Base-by-base conservation (phyloP, 768 basidiomycete species). In the Naganishia friedmannii region DNA sequence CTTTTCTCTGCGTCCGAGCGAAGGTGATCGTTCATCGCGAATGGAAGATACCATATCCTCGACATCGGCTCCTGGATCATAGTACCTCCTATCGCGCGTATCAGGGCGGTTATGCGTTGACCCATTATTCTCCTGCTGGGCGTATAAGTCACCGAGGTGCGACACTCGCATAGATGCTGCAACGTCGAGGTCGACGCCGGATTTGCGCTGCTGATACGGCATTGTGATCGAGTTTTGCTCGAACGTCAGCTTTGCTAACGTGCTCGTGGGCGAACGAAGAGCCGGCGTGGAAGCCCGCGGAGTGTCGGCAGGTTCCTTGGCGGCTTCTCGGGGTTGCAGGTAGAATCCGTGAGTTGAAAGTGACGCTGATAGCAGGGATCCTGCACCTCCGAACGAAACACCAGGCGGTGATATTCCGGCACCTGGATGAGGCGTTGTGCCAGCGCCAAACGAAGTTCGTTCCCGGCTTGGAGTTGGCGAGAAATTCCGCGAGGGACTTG, bases 131-230 rank as follows among this genome's bases (percentile, higher is more conserved):
- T 51, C 48, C 48, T 51, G 48, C 48, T 21, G 51, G 12, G 37
- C 29, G 32, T 58, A 69, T n/a, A 48, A 26, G 17, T 69, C 68
- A 28, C 45, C 32, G 48, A 72, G 63, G 42, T 72, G 31, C 5
- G 58, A 65, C 12, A 72, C 58, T 19, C 71, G 37, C 58, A 74
- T 55, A 31, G 63, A 67, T 5, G 67, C 65, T 0, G 71, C 70
- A 39, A 74, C 58, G 42, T 74, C 73, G 26, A 70, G 57, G 58
- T 74, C 70, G 29, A 69, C 48, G 17, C 67, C 63, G 4, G 53
- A 56, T 48, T 54, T 67, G 0, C 57, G 56, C 3, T 45, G 57
- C 13, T 70, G 66, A 39, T 53, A 66, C 10, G 69, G 65, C 56
- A 60, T 51, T 19, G 68, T 69, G 65, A 68, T 53, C 32, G 65